These are phyloP conservation scores for Cucumis melo DNA, from an alignment of 306 rosid genomes.

Conservation along the genomic window DNA sequence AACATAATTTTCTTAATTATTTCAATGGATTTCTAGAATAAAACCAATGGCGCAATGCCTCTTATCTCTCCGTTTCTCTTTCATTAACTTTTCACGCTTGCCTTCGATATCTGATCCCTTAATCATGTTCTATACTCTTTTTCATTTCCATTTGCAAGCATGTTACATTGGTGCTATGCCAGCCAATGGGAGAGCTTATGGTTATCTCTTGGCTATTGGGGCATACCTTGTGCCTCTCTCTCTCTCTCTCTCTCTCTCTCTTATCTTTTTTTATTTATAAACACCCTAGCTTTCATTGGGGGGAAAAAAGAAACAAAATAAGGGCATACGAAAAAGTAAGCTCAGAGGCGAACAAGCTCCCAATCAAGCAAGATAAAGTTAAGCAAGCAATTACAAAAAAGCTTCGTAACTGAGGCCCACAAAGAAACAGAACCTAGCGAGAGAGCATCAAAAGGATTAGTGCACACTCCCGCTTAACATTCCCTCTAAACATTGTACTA, in stretches of 20 bases:
- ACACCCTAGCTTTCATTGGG: too few relatives aligned
- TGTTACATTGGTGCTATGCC: not conserved
- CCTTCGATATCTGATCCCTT: not conserved
- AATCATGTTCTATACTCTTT: not conserved
- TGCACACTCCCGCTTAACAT: too few relatives aligned
- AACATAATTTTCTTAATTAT: not conserved
- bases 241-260: not conserved
- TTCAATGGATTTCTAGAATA: not conserved
- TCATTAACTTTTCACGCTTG: not conserved
- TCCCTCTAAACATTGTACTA: too few relatives aligned
- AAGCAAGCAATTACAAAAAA: too few relatives aligned
- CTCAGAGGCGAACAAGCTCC: too few relatives aligned
- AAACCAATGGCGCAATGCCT: not conserved
- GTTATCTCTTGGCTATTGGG: not conserved
- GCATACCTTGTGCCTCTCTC: not conserved
- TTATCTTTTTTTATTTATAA: too few relatives aligned
- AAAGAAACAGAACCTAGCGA: too few relatives aligned
- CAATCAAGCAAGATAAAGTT: too few relatives aligned
- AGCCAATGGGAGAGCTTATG: not conserved
- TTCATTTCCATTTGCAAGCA: not conserved
- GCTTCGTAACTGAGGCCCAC: too few relatives aligned
- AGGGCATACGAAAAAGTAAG: too few relatives aligned
- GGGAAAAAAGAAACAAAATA: too few relatives aligned
- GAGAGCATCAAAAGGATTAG: too few relatives aligned
- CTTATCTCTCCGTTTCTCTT: not conserved